Percentiles rank a stretch among this genome's conserved stretches.
Evolutionary conservation across 148 eudicot species (phyloP).

Genomic region (Drosera capensis): DNA sequence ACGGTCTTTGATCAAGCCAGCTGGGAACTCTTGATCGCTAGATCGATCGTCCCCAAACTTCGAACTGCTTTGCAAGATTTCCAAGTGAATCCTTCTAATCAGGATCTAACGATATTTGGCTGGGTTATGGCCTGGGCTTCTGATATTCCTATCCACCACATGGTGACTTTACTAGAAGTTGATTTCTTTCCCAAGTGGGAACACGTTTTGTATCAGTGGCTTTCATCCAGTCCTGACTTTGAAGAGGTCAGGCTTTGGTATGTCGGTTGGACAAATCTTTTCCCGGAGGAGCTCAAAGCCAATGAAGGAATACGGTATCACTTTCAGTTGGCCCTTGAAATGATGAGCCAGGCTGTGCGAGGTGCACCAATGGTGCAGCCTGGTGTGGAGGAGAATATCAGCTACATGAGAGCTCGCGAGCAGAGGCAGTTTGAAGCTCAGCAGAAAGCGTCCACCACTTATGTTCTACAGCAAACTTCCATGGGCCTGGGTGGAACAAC

Average conservation of each 20-base stretch:
- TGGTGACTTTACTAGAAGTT: conserved; percentile 56
- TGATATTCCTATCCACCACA: conserved; percentile 58
- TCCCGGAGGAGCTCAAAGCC: conserved; percentile 32
- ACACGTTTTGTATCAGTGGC: conserved; percentile 64
- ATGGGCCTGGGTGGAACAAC: not conserved
- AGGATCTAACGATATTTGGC: conserved; percentile 49
- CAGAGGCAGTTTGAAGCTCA: conserved; percentile 42
- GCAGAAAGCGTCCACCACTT: conserved; percentile 23
- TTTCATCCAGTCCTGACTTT: conserved; percentile 53
- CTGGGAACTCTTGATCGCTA: conserved; percentile 77
- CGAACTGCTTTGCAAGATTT: conserved; percentile 50
- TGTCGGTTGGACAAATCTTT: conserved; percentile 33
- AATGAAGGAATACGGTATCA: conserved; percentile 33
- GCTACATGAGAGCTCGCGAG: conserved; percentile 27
- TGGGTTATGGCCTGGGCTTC: conserved; percentile 68
- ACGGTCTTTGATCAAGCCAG: conserved; percentile 66
- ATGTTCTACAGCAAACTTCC: conserved; percentile 14
- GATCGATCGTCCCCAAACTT: conserved; percentile 62
- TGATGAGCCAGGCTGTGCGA: conserved; percentile 63
- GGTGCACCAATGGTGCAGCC: conserved; percentile 46
- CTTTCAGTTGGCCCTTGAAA: conserved; percentile 28
- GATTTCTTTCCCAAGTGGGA: conserved; percentile 81
- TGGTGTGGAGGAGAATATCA: conserved; percentile 37
- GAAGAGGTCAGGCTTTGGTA: conserved; percentile 35
- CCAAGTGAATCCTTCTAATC: conserved; percentile 66